Conservation (phyloP, 1,284 basidiomycete genomes). For the Schizophyllum amplum region DNA sequence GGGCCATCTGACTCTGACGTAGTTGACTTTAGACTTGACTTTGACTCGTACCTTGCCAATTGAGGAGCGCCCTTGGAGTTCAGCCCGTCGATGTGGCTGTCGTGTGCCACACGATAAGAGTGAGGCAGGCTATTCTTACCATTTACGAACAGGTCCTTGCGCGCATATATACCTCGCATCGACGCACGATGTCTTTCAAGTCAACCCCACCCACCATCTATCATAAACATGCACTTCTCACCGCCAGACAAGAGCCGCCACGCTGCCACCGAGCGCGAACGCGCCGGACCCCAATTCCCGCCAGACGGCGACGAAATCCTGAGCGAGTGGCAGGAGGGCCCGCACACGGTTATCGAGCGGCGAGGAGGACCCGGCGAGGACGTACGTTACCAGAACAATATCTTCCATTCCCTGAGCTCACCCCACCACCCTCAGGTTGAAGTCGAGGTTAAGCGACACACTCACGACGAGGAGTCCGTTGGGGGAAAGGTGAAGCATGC, state of each 20-base stretch:
- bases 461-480: background rate
- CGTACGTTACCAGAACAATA: constrained; percentile 30
- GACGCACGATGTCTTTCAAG: no score
- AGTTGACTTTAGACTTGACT: background rate
- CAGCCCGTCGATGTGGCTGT: no score
- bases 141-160: background rate
- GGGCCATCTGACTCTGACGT: background rate
- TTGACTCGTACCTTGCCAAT: background rate
- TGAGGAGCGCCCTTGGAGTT: background rate
- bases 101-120: background rate
- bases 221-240: background rate
- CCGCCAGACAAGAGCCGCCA: background rate
- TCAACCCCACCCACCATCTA: background rate
- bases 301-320: constrained; percentile 36
- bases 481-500: background rate
- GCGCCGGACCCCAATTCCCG: constrained; percentile 7
- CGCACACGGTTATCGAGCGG: constrained; percentile 59
- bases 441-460: constrained; percentile 41
- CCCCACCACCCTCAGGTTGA: constrained; percentile 35
- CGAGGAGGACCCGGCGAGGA: constrained; percentile 49
- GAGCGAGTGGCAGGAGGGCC: constrained; percentile 64
- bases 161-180: background rate
- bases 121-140: background rate
- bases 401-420: background rate
- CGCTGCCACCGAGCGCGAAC: background rate